Percentiles rank a stretch among this genome's conserved stretches.
Conservation (phyloP, 306 rosid genomes). For the Clitoria ternatea region DNA sequence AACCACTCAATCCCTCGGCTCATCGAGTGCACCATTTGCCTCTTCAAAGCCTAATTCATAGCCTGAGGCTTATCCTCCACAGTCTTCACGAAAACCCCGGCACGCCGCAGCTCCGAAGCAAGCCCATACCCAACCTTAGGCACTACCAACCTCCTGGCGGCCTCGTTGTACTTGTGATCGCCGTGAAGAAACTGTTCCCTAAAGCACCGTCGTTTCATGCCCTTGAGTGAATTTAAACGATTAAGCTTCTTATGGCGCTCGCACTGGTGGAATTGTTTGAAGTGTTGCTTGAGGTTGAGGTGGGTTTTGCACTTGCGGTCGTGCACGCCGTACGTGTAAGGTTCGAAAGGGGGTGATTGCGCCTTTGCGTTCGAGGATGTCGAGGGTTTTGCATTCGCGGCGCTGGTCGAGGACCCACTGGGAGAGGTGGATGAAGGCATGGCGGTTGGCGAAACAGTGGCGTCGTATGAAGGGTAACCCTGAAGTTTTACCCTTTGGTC, state of each 20-base stretch:
- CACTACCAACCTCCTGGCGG: constrained; percentile 49
- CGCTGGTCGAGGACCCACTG: constrained; percentile 63
- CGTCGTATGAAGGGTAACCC: too few relatives aligned
- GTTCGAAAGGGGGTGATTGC: constrained; percentile 39
- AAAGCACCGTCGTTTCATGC: constrained; percentile 62
- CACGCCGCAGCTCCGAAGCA: constrained; percentile 72
- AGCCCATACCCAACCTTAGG: constrained; percentile 79
- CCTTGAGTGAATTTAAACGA: constrained; percentile 51
- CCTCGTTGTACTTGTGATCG: constrained; percentile 54
- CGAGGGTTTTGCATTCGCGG: constrained; percentile 49
- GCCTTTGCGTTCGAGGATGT: constrained; percentile 70
- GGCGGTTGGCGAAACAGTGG: constrained; percentile 86
- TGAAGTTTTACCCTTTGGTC: too few relatives aligned
- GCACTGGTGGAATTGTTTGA: constrained; percentile 64
- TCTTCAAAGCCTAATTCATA: constrained; percentile 84
- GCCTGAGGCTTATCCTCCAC: constrained; percentile 88
- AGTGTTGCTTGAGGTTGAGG: constrained; percentile 60
- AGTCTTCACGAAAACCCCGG: constrained; percentile 80
- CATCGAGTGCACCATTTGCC: constrained; percentile 85
- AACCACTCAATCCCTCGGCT: constrained; percentile 79
- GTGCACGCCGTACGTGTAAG: constrained; percentile 57
- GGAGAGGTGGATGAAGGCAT: constrained; percentile 71
- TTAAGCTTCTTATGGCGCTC: constrained; percentile 69
- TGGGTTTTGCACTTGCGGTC: constrained; percentile 65
- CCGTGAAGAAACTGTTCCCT: constrained; percentile 54